A percentile compares a stretch with the other conserved stretches of the same genome.
These are phyloP conservation scores for Chalara sp. DNA, from an alignment of 2,329 filamentous ascomycete genomes.

Conservation along the genomic window DNA sequence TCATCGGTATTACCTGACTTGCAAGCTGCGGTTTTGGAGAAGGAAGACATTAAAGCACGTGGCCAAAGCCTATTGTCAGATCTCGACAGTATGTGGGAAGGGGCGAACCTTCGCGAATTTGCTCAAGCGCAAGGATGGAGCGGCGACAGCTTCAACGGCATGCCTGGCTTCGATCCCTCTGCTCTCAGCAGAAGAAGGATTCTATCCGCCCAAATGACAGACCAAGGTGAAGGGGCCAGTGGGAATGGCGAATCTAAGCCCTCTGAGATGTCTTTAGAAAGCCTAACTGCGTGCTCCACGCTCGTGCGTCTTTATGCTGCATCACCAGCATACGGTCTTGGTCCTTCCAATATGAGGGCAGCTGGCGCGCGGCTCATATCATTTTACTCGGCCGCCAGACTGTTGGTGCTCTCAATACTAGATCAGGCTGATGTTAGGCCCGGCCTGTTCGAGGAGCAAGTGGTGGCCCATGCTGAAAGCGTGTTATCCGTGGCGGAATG, in stretches of 20 bases:
- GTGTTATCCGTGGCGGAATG: neutral
- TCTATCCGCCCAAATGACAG: neutral
- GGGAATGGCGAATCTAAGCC: too few relatives aligned
- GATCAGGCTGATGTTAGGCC: neutral
- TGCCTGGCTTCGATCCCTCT: neutral
- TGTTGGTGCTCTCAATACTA: neutral
- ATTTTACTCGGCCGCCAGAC: neutral
- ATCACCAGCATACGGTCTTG: too few relatives aligned
- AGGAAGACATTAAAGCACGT: neutral
- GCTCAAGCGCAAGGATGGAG: neutral
- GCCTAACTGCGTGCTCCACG: too few relatives aligned
- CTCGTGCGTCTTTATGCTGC: too few relatives aligned
- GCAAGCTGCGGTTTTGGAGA: neutral
- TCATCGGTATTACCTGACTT: neutral
- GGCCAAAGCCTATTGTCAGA: neutral
- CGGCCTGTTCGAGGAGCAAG: neutral
- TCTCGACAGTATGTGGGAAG: neutral
- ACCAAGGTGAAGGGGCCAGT: neutral
- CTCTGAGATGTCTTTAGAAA: too few relatives aligned
- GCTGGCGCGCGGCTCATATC: neutral
- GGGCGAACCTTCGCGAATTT: neutral
- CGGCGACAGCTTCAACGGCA: neutral
- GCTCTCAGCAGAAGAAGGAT: neutral
- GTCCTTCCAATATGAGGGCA: too few relatives aligned
- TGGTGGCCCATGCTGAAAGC: neutral